phyloP scores from a whole-genome alignment of 73 alveolate genomes.

The Stentor coeruleus region DNA sequence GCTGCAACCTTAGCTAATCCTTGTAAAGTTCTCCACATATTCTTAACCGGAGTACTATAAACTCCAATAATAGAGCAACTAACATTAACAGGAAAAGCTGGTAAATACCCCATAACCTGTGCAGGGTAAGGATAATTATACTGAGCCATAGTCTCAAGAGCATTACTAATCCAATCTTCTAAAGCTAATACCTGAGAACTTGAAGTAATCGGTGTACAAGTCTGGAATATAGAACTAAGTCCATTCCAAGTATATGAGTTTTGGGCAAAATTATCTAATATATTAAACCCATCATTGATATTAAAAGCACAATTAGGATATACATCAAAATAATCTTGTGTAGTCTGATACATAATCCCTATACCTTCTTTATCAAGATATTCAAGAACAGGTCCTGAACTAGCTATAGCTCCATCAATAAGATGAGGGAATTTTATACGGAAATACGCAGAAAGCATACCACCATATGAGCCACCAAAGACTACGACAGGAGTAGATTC shows the following conservation, averaged over 20 bases:
- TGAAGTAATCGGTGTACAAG: neutral
- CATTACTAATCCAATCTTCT: neutral
- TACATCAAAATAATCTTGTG: too few relatives aligned
- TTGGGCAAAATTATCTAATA: neutral
- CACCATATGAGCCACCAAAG: conserved; percentile 66
- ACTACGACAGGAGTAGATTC: conserved; percentile 51
- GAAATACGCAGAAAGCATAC: conserved; percentile 63
- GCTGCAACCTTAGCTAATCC: neutral
- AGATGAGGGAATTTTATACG: conserved; percentile 56
- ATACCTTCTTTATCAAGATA: too few relatives aligned
- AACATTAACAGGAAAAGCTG: neutral
- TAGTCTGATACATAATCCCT: too few relatives aligned
- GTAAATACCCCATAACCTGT: neutral
- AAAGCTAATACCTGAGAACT: neutral
- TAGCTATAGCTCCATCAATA: conserved; percentile 56
- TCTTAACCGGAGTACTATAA: neutral
- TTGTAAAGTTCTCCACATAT: neutral
- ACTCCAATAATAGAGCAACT: neutral
- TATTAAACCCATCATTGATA: conserved; percentile 1
- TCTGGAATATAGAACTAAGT: neutral
- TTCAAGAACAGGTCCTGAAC: conserved; percentile 61
- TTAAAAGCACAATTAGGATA: too few relatives aligned
- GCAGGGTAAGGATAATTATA: neutral
- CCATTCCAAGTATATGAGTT: neutral
- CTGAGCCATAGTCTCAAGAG: neutral